Base-by-base conservation (phyloP, 139 green algal genomes). In the Chlamydomonas applanata region DNA sequence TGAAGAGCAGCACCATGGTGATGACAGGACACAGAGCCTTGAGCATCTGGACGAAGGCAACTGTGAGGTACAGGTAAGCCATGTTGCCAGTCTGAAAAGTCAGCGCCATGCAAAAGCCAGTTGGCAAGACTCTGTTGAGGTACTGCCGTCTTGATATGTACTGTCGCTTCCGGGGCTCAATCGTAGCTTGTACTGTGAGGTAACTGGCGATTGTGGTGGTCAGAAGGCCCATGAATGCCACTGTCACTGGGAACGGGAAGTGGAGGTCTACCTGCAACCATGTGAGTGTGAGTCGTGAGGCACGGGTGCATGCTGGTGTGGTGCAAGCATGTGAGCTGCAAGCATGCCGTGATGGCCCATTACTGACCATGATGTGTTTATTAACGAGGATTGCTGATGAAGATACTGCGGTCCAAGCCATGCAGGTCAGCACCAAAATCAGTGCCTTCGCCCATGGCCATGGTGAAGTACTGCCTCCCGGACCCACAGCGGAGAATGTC, bases 1-100 rank as follows among this genome's bases (percentile, higher is more conserved):
- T 49, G 65, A 94, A 94, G 16, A 96, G 79, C 11, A 86, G 76
- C 32, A 91, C 1, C 90, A 96, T 95, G 2, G 91, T 95, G 33
- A 93, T 83, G 44, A 96, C 85, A 0, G 91, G 91, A 24, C 87
- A 94, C 74, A 96, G 91, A 3, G 89, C 89, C 85, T 93, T 85
- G 56, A 88, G 79, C 78, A 88, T 85, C 66, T 78, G 94, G 36
- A 98, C 96, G n/a, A n/a, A 22, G 17, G 94, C 91, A 13, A 97
- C 93, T 11, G 80, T 90, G n/a, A 98, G 82, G 82, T 97, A 97
- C 13, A 98, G 40, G 56, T 60, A 69, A 24, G 20, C 62, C 54
- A 62, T 62, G 54, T 62, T 62, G 19, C 62, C 62, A 27, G 33
- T 45, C 22, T 77, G 69, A 69, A 84, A 84, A 20, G 69, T 84